Base-by-base conservation (phyloP, 257 asterid species). In the Craterostigma plantagineum region DNA sequence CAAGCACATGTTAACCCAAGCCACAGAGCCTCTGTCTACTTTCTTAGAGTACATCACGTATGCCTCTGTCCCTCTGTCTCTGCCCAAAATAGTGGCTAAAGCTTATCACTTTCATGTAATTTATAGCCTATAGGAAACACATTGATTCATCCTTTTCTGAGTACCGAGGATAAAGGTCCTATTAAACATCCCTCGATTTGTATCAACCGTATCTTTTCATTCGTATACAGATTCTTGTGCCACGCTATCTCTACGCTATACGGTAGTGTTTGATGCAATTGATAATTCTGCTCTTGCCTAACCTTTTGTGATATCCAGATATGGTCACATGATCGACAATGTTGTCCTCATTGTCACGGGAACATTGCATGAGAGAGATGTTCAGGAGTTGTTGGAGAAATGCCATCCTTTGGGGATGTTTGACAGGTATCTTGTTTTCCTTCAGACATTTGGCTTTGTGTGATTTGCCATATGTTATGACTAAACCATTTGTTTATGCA, bases 381-480 rank as follows among this genome's bases (percentile, higher is more conserved):
- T 84, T 56, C 92, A 80, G 52, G 96, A 84, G 50, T 58, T 84
- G 74, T 55, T 80, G 76, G 96, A 84, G 73, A 84, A 84, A 60
- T 84, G 96, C 46, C 96, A 84, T 51, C 93, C 96, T 52, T 52
- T 83, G 62, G 96, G 96, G 55, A 84, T 80, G 96, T 84, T 80
- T 67, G 93, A 80, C 67, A 80, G 93, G 93, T 76, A 74, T 11
- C 10, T 42, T 10, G 14, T 16, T 50, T 5, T 8, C 55, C 15
- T 39, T 12, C 34, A n/a, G 16, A 33, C 38, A 45, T 54, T 47
- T 45, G 34, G 10, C 34, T 42, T 11, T 36, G 7, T 18, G 37
- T 38, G 48, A 14, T 13, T 48, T 43, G 42, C 6, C 14, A 4
- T 33, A 15, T 11, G 1, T 18, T 50, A 46, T 56, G 44, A 48